Percentiles rank a stretch among this genome's conserved stretches.
phyloP scores from a whole-genome alignment of 805 yeast species.

The Suhomyces xylopsoci region DNA sequence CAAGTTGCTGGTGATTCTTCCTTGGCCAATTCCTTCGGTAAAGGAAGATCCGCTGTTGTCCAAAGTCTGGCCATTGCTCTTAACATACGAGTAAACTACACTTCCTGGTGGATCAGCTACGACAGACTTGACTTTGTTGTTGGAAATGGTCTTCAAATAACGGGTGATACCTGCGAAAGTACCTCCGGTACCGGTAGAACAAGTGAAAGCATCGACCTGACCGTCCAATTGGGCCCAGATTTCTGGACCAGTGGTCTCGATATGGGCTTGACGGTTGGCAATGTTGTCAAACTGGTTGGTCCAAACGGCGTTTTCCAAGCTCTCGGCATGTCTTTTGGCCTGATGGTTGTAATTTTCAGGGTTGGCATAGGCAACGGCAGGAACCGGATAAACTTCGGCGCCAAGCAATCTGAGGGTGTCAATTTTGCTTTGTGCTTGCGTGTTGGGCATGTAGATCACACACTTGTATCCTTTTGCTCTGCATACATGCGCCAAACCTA shows the following conservation, averaged over 20 bases:
- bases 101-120: slow-evolving; percentile 96
- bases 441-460: slow-evolving; percentile 87
- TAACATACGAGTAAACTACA: slow-evolving; percentile 74
- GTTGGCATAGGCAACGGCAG: slow-evolving; percentile 78
- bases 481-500: slow-evolving; percentile 80
- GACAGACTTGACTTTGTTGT: slow-evolving; percentile 57
- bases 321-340: slow-evolving; percentile 81
- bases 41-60: slow-evolving; percentile 81
- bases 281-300: slow-evolving; percentile 86
- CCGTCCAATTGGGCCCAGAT: slow-evolving; percentile 84
- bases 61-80: slow-evolving; percentile 61
- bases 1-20: slow-evolving; percentile 83
- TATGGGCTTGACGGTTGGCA: slow-evolving; percentile 87
- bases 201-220: slow-evolving; percentile 78
- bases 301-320: slow-evolving; percentile 79
- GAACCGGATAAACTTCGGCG: slow-evolving; percentile 85
- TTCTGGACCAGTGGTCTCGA: slow-evolving; percentile 89
- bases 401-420: slow-evolving; percentile 73
- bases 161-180: slow-evolving; percentile 85
- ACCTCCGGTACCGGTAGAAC: slow-evolving; percentile 93
- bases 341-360: slow-evolving; percentile 86
- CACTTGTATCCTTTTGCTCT: slow-evolving; percentile 80
- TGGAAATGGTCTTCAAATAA: slow-evolving; percentile 66
- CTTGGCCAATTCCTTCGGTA: slow-evolving; percentile 97
- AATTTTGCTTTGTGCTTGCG: slow-evolving; percentile 78